Base-by-base conservation (phyloP, 1,284 basidiomycete genomes). In the Porogramme epimiltina region DNA sequence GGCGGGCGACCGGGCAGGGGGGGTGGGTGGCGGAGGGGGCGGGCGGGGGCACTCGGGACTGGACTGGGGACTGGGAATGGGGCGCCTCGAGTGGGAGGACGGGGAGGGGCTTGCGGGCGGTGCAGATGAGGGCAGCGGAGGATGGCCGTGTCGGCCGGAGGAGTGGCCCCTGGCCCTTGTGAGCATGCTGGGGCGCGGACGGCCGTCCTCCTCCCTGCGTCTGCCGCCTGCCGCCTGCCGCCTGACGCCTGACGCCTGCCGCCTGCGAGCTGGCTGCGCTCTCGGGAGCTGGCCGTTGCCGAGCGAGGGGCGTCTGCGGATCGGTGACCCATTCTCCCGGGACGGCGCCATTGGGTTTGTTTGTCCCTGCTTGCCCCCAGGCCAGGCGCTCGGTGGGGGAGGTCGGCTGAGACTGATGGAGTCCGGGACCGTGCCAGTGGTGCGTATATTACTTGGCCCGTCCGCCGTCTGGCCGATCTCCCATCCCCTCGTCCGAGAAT, bases 371-470 rank as follows among this genome's bases (percentile, higher is more conserved):
- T 54, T 54, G 52, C n/a, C n/a, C n/a, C n/a, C n/a, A n/a, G 41
- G 22, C 38, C n/a, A 25, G 23, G 28, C 16, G 28, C n/a, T n/a
- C n/a, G n/a, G n/a, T 31, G 26, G 22, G 37, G 45, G 13, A 6
- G 16, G 38, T 19, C 24, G 40, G 23, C 11, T 45, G 24, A 9
- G 44, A 16, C 45, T 24, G 45, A 24, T 43, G 46, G 49, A 51
- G 46, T 46, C 48, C 42, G 37, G 43, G 50, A 42, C 39, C 37
- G 37, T 42, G 53, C 28, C 37, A 38, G 42, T 25, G 57, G 54
- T 52, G 46, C 47, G 48, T 59, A 59, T 59, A 59, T 55, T 59
- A 59, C 49, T 49, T 44, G 53, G 47, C 42, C 39, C 39, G 42
- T 42, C 38, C 42, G 34, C 46, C 51, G 45, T 41, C 26, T 45